These are phyloP conservation scores for Cucurbita argyrosperma DNA, from an alignment of 306 rosid genomes.

Conservation along the genomic window DNA sequence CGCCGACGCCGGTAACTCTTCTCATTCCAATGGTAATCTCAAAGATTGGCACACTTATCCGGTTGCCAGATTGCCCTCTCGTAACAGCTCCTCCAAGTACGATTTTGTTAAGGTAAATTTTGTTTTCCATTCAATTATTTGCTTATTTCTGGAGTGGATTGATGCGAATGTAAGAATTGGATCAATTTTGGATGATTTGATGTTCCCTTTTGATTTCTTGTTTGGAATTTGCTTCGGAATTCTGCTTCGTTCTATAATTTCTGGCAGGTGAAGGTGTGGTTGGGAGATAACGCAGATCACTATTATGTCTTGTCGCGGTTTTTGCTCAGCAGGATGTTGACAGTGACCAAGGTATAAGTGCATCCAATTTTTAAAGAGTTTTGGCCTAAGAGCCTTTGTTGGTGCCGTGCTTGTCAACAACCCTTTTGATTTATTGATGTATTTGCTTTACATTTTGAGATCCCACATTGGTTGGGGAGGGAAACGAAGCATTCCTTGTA, in stretches of 20 bases:
- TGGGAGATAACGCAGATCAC: conserved; percentile 95
- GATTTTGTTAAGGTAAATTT: conserved; percentile 73
- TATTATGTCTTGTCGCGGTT: conserved; percentile 89
- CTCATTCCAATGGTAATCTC: neutral
- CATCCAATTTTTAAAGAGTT: neutral
- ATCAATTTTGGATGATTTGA: neutral
- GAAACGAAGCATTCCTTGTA: too few relatives aligned
- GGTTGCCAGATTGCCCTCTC: conserved; percentile 42
- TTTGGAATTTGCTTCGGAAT: neutral
- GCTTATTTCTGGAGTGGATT: neutral
- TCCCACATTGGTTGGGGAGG: too few relatives aligned
- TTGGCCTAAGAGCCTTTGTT: neutral
- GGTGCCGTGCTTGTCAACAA: neutral
- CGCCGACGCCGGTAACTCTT: conserved; percentile 9
- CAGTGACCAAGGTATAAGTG: conserved; percentile 66
- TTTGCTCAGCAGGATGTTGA: conserved; percentile 76
- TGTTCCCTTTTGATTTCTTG: neutral
- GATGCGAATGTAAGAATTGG: neutral
- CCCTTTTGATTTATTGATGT: neutral
- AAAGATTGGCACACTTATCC: conserved; percentile 22
- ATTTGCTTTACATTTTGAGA: neutral
- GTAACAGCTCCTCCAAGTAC: conserved; percentile 84
- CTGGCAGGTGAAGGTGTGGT: conserved; percentile 78
- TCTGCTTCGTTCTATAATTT: neutral
- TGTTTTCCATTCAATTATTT: neutral